Percentiles rank a stretch among this genome's conserved stretches.
Conservation (phyloP, 2,329 filamentous ascomycete species). For the Penicillium fuscoglaucum region DNA sequence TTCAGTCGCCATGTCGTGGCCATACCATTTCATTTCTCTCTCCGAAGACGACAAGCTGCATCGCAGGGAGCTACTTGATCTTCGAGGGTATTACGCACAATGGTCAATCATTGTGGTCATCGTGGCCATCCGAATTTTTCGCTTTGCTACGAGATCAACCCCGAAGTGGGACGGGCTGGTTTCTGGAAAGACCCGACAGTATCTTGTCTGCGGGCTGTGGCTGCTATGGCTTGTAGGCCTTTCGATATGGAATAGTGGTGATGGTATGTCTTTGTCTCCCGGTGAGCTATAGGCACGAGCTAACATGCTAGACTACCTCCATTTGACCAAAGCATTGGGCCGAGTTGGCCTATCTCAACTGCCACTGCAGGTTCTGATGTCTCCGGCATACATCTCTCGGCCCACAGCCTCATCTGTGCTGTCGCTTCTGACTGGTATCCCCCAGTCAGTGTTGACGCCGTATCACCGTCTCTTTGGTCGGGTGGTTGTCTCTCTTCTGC, state of each 20-base stretch:
- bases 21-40: slow-evolving; percentile 56
- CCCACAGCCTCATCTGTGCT: slow-evolving; percentile 50
- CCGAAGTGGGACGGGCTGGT: slow-evolving; percentile 51
- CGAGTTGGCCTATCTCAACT: slow-evolving; percentile 61
- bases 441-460: slow-evolving; percentile 57
- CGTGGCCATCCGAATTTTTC: slow-evolving; percentile 41
- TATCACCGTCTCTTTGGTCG: slow-evolving; percentile 61
- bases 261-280: slow-evolving; percentile 46
- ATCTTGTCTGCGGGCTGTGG: slow-evolving; percentile 52
- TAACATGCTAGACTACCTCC: slow-evolving; percentile 57
- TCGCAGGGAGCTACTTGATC: slow-evolving; percentile 55
- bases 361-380: slow-evolving; percentile 60
- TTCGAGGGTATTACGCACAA: slow-evolving; percentile 58
- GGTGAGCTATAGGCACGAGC: not conserved
- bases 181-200: slow-evolving; percentile 48
- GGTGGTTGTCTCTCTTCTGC: slow-evolving; percentile 54
- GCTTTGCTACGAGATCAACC: slow-evolving; percentile 2
- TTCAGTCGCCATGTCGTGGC: slow-evolving; percentile 35
- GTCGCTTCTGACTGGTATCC: slow-evolving; percentile 53
- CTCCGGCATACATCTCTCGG: slow-evolving; percentile 45
- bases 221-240: slow-evolving; percentile 54
- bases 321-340: slow-evolving; percentile 63
- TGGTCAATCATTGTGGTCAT: slow-evolving; percentile 52
- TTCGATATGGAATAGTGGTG: slow-evolving; percentile 52
- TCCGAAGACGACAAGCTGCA: slow-evolving; percentile 51